Conservation (phyloP, 1,284 basidiomycete species). For the Sporisorium graminicola region DNA sequence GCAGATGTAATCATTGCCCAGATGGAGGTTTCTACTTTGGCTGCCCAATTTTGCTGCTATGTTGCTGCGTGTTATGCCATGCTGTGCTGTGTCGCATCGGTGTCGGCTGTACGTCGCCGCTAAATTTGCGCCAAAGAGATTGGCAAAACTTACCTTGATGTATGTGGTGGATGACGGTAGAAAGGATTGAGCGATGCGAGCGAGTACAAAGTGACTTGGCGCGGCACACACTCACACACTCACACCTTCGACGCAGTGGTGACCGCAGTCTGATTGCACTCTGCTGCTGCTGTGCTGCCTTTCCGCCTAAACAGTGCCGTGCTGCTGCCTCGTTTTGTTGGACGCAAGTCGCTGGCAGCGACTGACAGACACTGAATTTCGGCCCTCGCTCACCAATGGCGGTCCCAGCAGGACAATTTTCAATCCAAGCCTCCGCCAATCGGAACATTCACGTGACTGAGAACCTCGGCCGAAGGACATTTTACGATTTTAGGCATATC, state of each 20-base stretch:
- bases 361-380: not conserved
- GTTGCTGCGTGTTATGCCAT: not conserved
- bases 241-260: too few relatives aligned
- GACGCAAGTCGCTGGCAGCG: not conserved
- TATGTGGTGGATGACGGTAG: constrained; percentile 47
- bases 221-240: constrained; percentile 8
- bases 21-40: not conserved
- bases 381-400: not conserved
- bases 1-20: not conserved
- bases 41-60: not conserved
- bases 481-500: not conserved
- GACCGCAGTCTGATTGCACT: too few relatives aligned
- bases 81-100: not conserved
- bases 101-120: not conserved
- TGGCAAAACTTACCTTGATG: constrained; percentile 44
- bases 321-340: not conserved
- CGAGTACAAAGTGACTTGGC: not conserved
- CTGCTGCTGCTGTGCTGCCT: not conserved
- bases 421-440: not conserved
- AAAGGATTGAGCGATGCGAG: constrained; percentile 5
- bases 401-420: not conserved
- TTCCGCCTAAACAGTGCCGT: not conserved
- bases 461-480: not conserved
- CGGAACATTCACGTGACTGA: not conserved
- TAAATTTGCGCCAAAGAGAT: not conserved